phyloP scores from a whole-genome alignment of 306 rosid genomes.

The Prunus campanulata region DNA sequence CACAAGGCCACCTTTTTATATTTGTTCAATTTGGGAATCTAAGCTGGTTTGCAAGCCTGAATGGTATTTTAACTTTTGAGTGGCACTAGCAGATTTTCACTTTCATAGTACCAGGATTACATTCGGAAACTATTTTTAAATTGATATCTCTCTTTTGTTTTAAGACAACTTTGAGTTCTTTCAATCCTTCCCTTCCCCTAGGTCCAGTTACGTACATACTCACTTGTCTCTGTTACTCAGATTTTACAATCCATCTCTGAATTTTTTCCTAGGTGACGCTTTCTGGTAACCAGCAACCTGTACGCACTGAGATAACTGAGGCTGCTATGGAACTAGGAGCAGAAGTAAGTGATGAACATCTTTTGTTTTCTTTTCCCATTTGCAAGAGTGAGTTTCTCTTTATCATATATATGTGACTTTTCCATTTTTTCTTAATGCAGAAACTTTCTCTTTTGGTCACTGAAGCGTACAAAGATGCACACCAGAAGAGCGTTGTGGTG shows the following conservation, averaged over 20 bases:
- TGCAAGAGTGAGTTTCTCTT: background rate
- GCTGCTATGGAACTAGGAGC: slow-evolving; percentile 92
- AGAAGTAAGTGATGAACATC: slow-evolving; percentile 47
- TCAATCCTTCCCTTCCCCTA: background rate
- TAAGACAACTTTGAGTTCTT: background rate
- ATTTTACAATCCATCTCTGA: slow-evolving; percentile 1
- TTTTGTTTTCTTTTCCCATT: background rate
- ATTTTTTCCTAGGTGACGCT: slow-evolving; percentile 59
- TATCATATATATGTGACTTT: background rate
- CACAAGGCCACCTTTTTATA: background rate
- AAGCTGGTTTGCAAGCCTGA: background rate
- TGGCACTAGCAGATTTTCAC: background rate
- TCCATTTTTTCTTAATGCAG: slow-evolving; percentile 37
- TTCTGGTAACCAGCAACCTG: slow-evolving; percentile 82
- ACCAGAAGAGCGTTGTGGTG: slow-evolving; percentile 79
- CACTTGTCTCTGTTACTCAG: background rate
- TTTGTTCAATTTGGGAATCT: background rate
- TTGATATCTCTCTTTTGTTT: no score
- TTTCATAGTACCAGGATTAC: background rate
- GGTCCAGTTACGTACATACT: background rate
- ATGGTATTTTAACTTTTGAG: background rate
- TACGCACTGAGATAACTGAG: slow-evolving; percentile 79
- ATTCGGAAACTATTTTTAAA: background rate
- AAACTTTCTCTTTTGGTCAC: slow-evolving; percentile 72
- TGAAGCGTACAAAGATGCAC: slow-evolving; percentile 87